Conservation (phyloP, 1,139 yeast genomes). For the Yamadazyma sp. region DNA sequence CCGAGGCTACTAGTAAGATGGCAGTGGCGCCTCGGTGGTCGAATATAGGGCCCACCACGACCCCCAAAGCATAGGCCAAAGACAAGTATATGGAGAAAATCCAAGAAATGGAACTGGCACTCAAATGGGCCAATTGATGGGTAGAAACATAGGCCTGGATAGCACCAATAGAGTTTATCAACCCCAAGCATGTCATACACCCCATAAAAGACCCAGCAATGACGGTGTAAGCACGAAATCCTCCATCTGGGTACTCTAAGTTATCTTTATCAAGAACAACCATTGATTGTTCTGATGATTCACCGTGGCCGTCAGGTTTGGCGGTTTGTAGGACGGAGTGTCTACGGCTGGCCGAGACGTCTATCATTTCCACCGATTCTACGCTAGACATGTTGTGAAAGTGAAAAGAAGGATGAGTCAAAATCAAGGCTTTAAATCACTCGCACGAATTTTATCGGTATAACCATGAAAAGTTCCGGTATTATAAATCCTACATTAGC, state of each 20-base stretch:
- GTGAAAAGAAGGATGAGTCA: neutral
- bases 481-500: too few relatives aligned
- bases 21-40: conserved; percentile 34
- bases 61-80: conserved; percentile 32
- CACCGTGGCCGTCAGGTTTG: neutral
- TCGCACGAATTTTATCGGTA: too few relatives aligned
- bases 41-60: conserved; percentile 39
- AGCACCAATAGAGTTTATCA: conserved; percentile 60
- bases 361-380: neutral
- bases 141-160: conserved; percentile 57
- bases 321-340: neutral
- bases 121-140: conserved; percentile 46
- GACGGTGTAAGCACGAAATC: conserved; percentile 54
- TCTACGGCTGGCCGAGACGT: neutral
- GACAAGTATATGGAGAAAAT: conserved; percentile 38
- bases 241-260: conserved; percentile 60
- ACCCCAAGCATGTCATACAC: conserved; percentile 55
- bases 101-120: conserved; percentile 48
- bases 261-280: conserved; percentile 7
- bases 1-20: conserved; percentile 26
- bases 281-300: neutral
- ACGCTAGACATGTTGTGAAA: neutral
- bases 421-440: neutral
- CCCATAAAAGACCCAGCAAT: conserved; percentile 64
- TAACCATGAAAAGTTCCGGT: too few relatives aligned